Percentiles rank a stretch among this genome's conserved stretches.
phyloP scores from a whole-genome alignment of 345 rosid species.

The Xanthoceras sorbifolium region DNA sequence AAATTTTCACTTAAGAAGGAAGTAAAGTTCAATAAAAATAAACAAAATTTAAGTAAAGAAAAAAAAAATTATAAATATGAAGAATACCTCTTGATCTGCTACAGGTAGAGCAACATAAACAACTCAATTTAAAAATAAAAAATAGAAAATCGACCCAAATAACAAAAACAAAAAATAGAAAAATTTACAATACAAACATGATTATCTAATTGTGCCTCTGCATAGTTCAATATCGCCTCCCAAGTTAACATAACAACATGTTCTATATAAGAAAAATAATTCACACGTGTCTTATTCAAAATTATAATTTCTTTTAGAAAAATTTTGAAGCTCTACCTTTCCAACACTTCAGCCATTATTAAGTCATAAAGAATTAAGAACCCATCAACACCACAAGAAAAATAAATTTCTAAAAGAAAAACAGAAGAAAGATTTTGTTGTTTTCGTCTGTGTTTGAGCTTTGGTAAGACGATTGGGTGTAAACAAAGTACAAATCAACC shows the following conservation, averaged over 20 bases:
- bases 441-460: background rate
- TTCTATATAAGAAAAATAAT: too few relatives aligned
- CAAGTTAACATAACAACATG: too few relatives aligned
- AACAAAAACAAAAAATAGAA: constrained; percentile 17
- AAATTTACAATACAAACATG: constrained; percentile 38
- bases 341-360: background rate
- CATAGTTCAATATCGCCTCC: too few relatives aligned
- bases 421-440: background rate
- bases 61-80: background rate
- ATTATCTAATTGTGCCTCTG: background rate
- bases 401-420: background rate
- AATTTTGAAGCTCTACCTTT: background rate
- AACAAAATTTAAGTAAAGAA: background rate
- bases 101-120: constrained; percentile 14
- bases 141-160: constrained; percentile 9
- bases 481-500: too few relatives aligned
- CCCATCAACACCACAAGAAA: background rate
- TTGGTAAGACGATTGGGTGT: background rate
- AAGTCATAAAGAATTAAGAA: background rate
- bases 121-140: constrained; percentile 13
- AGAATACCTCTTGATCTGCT: constrained; percentile 28
- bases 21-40: background rate
- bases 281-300: background rate
- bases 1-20: too few relatives aligned
- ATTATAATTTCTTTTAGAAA: background rate